Evolutionary conservation across 225 moss, liverwort and hornwort species (phyloP), one percentile per base, ranked within the genome.

Genomic region (Straminergon stramineum): DNA sequence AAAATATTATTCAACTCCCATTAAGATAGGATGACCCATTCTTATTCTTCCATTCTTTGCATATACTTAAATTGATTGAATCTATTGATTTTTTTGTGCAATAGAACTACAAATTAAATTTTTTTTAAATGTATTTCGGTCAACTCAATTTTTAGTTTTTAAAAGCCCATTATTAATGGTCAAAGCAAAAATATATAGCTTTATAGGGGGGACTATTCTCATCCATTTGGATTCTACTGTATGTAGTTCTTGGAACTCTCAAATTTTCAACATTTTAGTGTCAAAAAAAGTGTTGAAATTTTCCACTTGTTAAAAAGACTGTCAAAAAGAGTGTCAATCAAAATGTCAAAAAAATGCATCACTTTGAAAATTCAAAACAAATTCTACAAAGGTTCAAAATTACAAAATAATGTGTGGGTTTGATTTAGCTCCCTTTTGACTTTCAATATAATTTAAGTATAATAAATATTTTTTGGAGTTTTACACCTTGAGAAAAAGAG

Each of bases 221-320:
- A 2, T 70, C 15, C 8, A 70, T 24, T 39, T 39, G 13, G 15
- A 39, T 39, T 70, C 39, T 24, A 39, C 24, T 70, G 24, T 24
- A 24, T 24, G 24, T 24, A 1, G 8, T 39, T 70, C 1, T 39
- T 39, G 1, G 2, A 22, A 39, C 7, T 23, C 21, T 4, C 39
- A 14, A 70, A 70, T 70, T 39, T 70, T 39, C 8, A 14, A 39
- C 70, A 24, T 70, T 39, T 39, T 13, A 24, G 15, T 39, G 13
- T 69, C 1, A 0, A 39, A 70, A 39, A 39, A 24, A 7, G 1
- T 26, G 2, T 39, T 2, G 0, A 41, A 26, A 41, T 15, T 5
- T 41, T 71, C 5, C 41, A 26, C 4, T 2, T 2, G 1, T 39
- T 41, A 9, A 15, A 71, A 15, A 41, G 1, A 41, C 41, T 71